These are phyloP conservation scores for Pelargonium australe DNA, from an alignment of 441 rosid species.

Conservation along the genomic window DNA sequence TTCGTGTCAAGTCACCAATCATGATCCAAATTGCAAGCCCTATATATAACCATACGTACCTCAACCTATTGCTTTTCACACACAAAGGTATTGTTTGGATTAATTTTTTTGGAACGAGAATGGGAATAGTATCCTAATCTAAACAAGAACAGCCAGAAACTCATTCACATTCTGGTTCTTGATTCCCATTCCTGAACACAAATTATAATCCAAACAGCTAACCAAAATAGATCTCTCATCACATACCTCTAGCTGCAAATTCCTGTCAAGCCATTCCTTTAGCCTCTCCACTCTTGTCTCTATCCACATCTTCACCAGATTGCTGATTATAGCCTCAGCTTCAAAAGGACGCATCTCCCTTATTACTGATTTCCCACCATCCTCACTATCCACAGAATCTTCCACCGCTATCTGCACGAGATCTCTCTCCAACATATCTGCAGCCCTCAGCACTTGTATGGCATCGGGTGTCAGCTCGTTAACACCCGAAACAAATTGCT, in stretches of 20 bases:
- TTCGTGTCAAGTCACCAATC: no score
- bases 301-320: slow-evolving; percentile 59
- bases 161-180: no score
- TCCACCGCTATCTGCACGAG: slow-evolving; percentile 72
- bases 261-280: slow-evolving; percentile 63
- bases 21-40: no score
- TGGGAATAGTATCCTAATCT: no score
- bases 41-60: no score
- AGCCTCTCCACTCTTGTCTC: slow-evolving; percentile 51
- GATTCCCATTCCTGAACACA: no score
- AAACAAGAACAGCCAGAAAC: no score
- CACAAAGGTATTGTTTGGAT: no score
- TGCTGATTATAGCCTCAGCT: slow-evolving; percentile 48
- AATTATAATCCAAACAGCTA: no score
- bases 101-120: no score
- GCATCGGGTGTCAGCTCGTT: slow-evolving; percentile 59
- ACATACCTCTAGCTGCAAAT: slow-evolving; percentile 60
- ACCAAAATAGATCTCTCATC: not conserved
- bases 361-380: slow-evolving; percentile 70
- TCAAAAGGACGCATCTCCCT: slow-evolving; percentile 76
- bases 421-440: slow-evolving; percentile 64
- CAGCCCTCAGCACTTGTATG: slow-evolving; percentile 57
- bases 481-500: slow-evolving; percentile 42
- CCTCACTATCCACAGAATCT: slow-evolving; percentile 69
- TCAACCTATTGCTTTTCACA: no score